phyloP scores from a whole-genome alignment of 2,329 filamentous ascomycete species.

The Spiromastix sp. region DNA sequence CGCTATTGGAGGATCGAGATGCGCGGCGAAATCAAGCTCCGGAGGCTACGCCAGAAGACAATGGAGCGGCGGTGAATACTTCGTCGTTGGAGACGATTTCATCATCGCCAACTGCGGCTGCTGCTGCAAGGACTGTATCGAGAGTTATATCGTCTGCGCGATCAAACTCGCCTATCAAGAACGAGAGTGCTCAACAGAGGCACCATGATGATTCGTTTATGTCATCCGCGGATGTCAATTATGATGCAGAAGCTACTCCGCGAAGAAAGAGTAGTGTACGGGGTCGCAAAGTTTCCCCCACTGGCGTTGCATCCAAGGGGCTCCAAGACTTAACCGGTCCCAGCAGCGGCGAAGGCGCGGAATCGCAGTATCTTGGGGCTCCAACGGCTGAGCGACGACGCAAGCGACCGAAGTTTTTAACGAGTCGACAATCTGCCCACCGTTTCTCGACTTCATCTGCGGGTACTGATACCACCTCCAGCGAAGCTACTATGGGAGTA shows the following conservation, averaged over 20 bases:
- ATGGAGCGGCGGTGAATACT: conserved; percentile 13
- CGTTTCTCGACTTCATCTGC: conserved; percentile 49
- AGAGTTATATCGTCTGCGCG: conserved; percentile 24
- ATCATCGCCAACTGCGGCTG: conserved; percentile 36
- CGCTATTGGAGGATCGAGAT: conserved; percentile 10
- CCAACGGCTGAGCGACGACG: conserved; percentile 18
- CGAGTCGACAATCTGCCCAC: conserved; percentile 45
- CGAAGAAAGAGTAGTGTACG: conserved; percentile 3
- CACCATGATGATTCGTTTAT: background rate
- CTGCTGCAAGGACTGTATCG: conserved; percentile 30
- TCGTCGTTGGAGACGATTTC: conserved; percentile 31
- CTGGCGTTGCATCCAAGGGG: conserved; percentile 2
- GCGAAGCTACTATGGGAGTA: conserved; percentile 62
- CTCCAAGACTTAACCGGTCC: conserved; percentile 5
- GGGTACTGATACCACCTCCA: conserved; percentile 52
- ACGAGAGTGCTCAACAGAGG: background rate
- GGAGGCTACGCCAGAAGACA: conserved; percentile 7
- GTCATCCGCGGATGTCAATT: conserved; percentile 4
- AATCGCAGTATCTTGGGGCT: conserved; percentile 13
- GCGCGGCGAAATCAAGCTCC: conserved; percentile 6
- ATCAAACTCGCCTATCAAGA: conserved; percentile 1
- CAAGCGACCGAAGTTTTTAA: conserved; percentile 46
- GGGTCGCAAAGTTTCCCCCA: conserved; percentile 2
- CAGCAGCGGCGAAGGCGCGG: conserved; percentile 16
- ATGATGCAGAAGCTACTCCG: conserved; percentile 9